Base-by-base conservation (phyloP, 768 basidiomycete species). In the Albatrellus ellisii region DNA sequence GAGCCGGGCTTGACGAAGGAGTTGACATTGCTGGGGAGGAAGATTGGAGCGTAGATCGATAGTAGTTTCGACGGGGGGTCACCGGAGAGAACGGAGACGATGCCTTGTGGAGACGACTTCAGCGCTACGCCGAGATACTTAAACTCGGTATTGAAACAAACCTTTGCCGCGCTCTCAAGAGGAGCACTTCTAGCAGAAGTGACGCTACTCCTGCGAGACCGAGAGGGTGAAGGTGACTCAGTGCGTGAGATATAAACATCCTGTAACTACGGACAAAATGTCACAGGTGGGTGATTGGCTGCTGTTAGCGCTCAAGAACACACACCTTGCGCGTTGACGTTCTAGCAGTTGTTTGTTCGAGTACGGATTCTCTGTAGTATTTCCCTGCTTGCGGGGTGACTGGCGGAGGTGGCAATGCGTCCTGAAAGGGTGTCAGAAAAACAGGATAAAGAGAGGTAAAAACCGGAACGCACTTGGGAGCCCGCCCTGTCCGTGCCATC, bases 11-110 rank as follows among this genome's bases (percentile, higher is more conserved):
- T 22, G 74, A 75, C 11, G 70, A 58, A 11, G 81, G 81, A 12
- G 83, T 79, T 17, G 67, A 62, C 15, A 66, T 57, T 26, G 68
- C 70, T 17, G 78, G 73, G 6, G 79, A 83, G 31, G 79, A 79
- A 11, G 73, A 66, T 36, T 70, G 75, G 37, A 73, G 66, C 42
- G 70, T 73, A 36, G 69, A 64, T 47, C 63, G 56, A 57, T 59
- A 55, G 55, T 53, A 43, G 46, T 62, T 65, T 40, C 60, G 59
- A 46, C 69, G 70, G 27, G 64, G 66, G 12, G 76, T 77, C 33
- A 77, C 76, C 2, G 17, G 69, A 55, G 42, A 66, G 73, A 51
- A 62, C 56, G 47, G 57, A 15, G 44, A 40, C 21, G 42, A 14
- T 53, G 43, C 63, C 64, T 31, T 63, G 56, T 18, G 17, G 7